These are phyloP conservation scores for Hevea brasiliensis DNA, from an alignment of 345 rosid genomes.

Conservation along the genomic window DNA sequence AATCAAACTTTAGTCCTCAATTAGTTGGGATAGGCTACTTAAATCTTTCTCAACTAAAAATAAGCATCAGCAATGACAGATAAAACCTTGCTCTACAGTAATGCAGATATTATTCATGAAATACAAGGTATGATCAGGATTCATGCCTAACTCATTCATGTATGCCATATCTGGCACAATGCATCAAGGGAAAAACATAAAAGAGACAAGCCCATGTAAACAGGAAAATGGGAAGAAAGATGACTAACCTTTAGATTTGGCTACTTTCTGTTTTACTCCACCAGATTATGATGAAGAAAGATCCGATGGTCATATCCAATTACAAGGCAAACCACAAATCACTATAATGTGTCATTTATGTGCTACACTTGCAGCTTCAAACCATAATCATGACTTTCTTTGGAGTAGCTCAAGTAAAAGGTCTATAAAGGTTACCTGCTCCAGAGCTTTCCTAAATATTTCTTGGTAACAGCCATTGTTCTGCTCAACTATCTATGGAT, in stretches of 20 bases:
- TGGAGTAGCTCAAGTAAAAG: constrained; percentile 13
- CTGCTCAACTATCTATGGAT: constrained; percentile 40
- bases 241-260: constrained; percentile 42
- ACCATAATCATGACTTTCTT: not conserved
- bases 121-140: not conserved
- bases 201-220: too few relatives aligned
- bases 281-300: constrained; percentile 20
- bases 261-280: constrained; percentile 27
- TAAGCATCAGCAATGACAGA: too few relatives aligned
- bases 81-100: too few relatives aligned
- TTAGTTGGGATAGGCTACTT: too few relatives aligned
- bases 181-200: not conserved
- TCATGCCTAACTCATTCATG: not conserved
- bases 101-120: not conserved
- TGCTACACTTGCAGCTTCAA: not conserved
- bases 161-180: not conserved
- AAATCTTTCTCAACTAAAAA: too few relatives aligned
- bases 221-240: constrained; percentile 4
- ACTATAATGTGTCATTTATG: constrained; percentile 1
- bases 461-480: constrained; percentile 33
- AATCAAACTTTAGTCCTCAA: too few relatives aligned
- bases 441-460: constrained; percentile 45
- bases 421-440: constrained; percentile 34
- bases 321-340: constrained; percentile 10
- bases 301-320: constrained; percentile 37